phyloP scores from a whole-genome alignment of 2,329 filamentous ascomycete genomes.

The Neonectria coccinea region DNA sequence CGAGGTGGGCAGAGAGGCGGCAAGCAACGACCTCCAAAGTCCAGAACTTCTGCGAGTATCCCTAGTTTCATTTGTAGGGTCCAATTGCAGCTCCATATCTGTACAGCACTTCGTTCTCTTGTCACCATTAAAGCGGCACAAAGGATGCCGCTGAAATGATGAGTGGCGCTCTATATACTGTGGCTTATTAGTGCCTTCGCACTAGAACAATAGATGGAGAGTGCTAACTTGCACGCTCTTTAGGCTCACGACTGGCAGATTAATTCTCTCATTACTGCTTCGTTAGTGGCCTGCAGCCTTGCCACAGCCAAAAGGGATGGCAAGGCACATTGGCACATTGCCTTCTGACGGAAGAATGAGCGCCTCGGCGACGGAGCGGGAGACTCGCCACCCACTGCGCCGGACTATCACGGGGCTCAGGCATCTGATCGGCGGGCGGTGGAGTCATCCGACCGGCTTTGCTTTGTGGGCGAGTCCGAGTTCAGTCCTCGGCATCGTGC shows the following conservation, averaged over 20 bases:
- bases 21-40: neutral
- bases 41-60: neutral
- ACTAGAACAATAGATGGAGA: neutral
- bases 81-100: neutral
- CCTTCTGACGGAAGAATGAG: constrained; percentile 15
- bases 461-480: constrained; percentile 10
- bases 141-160: neutral
- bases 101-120: neutral
- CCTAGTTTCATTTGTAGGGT: neutral
- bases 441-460: constrained; percentile 26
- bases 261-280: neutral
- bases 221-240: neutral
- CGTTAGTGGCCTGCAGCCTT: neutral
- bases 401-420: constrained; percentile 28
- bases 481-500: neutral
- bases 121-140: neutral
- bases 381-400: constrained; percentile 36
- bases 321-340: neutral
- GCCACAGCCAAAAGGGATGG: neutral
- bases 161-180: neutral
- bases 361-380: constrained; percentile 12
- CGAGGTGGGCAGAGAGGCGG: neutral
- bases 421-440: constrained; percentile 40
- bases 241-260: no score
- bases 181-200: neutral